Percentiles rank a stretch among this genome's conserved stretches.
Conservation (phyloP, 176 grass and related monocot species). For the Rhipidocladum racemiflorum region DNA sequence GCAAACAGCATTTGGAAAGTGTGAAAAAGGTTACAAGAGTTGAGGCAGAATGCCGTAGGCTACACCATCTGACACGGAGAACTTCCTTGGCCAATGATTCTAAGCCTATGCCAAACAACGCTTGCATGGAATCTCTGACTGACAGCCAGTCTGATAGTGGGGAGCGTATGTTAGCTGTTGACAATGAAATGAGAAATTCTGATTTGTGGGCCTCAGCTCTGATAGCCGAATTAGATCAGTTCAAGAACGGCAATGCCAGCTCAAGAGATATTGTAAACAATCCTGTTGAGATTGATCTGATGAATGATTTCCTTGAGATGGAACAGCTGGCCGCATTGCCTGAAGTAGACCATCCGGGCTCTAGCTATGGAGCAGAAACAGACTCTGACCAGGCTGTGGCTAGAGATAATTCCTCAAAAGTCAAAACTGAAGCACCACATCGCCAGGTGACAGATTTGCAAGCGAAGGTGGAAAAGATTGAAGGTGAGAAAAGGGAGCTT, state of each 20-base stretch:
- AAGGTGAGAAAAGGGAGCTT: constrained; percentile 65
- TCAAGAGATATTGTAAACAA: constrained; percentile 48
- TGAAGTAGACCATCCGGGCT: constrained; percentile 44
- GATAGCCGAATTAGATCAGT: constrained; percentile 79
- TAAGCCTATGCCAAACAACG: constrained; percentile 33
- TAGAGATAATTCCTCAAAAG: constrained; percentile 33
- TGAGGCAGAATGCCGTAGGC: constrained; percentile 76
- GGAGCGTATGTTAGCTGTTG: constrained; percentile 56
- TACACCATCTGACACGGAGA: constrained; percentile 48
- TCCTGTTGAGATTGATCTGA: constrained; percentile 73
- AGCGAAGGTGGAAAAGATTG: constrained; percentile 52
- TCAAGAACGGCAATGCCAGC: constrained; percentile 49
- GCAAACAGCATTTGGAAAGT: constrained; percentile 84
- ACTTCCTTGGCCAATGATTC: constrained; percentile 41
- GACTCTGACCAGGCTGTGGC: constrained; percentile 45
- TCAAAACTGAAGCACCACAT: constrained; percentile 48
- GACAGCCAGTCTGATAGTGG: constrained; percentile 85
- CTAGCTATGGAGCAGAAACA: constrained; percentile 46
- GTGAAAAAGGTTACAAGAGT: constrained; percentile 78
- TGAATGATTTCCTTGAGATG: constrained; percentile 99
- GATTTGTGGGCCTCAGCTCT: constrained; percentile 82
- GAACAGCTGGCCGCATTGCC: constrained; percentile 76
- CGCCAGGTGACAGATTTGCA: constrained; percentile 35
- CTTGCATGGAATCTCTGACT: constrained; percentile 64
- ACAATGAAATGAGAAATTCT: constrained; percentile 62